Conservation (phyloP, 2,329 filamentous ascomycete species). For the Hymenoscyphus repandus region DNA sequence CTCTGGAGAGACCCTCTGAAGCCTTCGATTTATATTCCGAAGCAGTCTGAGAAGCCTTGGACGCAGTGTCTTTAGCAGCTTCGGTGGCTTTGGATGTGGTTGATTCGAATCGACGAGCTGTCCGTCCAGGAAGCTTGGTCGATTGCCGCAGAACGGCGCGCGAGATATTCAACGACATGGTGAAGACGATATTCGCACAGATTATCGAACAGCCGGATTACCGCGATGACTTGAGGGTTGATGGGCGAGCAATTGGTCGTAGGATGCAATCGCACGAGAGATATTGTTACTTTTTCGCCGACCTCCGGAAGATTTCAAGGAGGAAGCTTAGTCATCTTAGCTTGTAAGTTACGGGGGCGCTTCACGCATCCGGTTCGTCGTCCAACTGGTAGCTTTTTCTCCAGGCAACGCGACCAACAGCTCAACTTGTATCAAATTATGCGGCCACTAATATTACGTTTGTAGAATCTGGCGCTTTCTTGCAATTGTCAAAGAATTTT, state of each 20-base stretch:
- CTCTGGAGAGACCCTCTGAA: slow-evolving; percentile 75
- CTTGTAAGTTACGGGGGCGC: background rate
- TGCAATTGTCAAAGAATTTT: background rate
- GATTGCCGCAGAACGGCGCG: slow-evolving; percentile 29
- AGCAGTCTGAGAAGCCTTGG: slow-evolving; percentile 39
- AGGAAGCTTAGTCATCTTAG: slow-evolving; percentile 7
- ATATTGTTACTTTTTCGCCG: slow-evolving; percentile 11
- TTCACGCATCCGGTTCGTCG: too few relatives aligned
- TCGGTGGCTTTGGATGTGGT: slow-evolving; percentile 45
- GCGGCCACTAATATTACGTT: too few relatives aligned
- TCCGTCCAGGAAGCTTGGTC: slow-evolving; percentile 24
- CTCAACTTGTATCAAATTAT: too few relatives aligned
- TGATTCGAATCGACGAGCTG: slow-evolving; percentile 49
- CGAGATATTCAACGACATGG: slow-evolving; percentile 29
- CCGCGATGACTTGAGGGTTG: slow-evolving; percentile 13
- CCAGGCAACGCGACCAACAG: too few relatives aligned
- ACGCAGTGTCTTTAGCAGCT: slow-evolving; percentile 35
- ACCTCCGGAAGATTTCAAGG: slow-evolving; percentile 18
- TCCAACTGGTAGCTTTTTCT: too few relatives aligned
- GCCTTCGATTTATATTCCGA: slow-evolving; percentile 58
- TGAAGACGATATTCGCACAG: slow-evolving; percentile 18
- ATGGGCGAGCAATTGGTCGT: slow-evolving; percentile 26
- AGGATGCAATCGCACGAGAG: slow-evolving; percentile 18
- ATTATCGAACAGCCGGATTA: slow-evolving; percentile 16
- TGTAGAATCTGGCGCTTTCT: too few relatives aligned